Evolutionary conservation across 768 basidiomycete species (phyloP), one percentile per base, ranked within the genome.

Genomic region (Trametes sanguinea): DNA sequence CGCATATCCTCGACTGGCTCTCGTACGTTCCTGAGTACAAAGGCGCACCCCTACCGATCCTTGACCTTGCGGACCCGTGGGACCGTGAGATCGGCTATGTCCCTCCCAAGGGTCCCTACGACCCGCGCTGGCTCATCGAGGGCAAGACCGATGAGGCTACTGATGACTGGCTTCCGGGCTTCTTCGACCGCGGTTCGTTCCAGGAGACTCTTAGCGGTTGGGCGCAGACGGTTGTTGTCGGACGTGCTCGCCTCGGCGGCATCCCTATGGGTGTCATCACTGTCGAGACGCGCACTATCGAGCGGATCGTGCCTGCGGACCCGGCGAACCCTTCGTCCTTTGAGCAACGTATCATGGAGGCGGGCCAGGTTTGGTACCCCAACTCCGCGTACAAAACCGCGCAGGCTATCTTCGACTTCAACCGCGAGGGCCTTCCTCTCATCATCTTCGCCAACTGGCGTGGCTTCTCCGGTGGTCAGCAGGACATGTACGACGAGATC

Each of bases 381-480:
- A 98, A 99, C 76, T 96, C 94, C 5, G 95, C 97, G 6, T 95
- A 97, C 81, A 99, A 99, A 83, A 99, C 97, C 7, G 97, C 95
- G 7, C 97, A 98, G 71, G 96, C 97, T 14, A 98, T 98, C 80
- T 95, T 95, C 76, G 97, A 99, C 78, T 93, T 98, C 81, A 91
- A 96, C 77, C 89, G 97, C 45, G 97, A 99, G 76, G 94, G 92
- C 27, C 81, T 99, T 13, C 97, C 97, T 4, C 82, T 99, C 62
- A 95, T 98, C 75, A 95, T 99, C 75, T 98, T 99, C 71, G 97
- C 97, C 57, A 99, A 99, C 81, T 98, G 97, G 95, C 92, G 97
- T 80, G 97, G 97, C 29, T 99, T 99, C 87, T 99, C 97, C 22
- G 97, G 97, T 65, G 97, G 97, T 65, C 95, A 98, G 76, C 95